These are phyloP conservation scores for Lodderomyces pseudojiufengensis DNA, from an alignment of 1,139 yeast genomes.

Conservation along the genomic window DNA sequence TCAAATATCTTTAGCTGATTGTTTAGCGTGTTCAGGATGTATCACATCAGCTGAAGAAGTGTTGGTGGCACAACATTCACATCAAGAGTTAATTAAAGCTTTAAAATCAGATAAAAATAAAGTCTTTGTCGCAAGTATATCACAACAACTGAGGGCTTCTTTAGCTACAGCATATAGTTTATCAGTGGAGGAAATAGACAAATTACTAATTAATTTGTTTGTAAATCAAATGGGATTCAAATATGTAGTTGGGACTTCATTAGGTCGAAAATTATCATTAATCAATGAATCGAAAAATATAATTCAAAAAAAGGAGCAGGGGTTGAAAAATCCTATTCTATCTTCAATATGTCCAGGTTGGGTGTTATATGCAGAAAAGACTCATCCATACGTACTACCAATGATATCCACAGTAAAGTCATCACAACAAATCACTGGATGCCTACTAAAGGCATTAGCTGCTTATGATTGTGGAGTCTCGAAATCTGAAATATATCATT, in stretches of 20 bases:
- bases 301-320: slow-evolving; percentile 17
- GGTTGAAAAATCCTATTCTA: slow-evolving; percentile 42
- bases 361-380: slow-evolving; percentile 93
- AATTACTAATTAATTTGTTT: slow-evolving; percentile 55
- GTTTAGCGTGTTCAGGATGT: slow-evolving; percentile 96
- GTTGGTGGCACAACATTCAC: slow-evolving; percentile 85
- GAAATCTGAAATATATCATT: slow-evolving; percentile 58
- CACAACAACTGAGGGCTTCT: slow-evolving; percentile 85
- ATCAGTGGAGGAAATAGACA: slow-evolving; percentile 56
- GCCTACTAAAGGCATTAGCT: slow-evolving; percentile 59
- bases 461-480: slow-evolving; percentile 34
- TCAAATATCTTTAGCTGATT: slow-evolving; percentile 84
- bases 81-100: slow-evolving; percentile 67
- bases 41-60: slow-evolving; percentile 96
- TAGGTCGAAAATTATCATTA: slow-evolving; percentile 72
- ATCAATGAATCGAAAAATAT: slow-evolving; percentile 54
- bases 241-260: slow-evolving; percentile 78
- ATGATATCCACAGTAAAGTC: slow-evolving; percentile 64
- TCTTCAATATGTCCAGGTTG: slow-evolving; percentile 92
- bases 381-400: slow-evolving; percentile 81
- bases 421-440: slow-evolving; percentile 92
- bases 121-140: slow-evolving; percentile 69
- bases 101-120: slow-evolving; percentile 32
- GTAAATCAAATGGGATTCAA: slow-evolving; percentile 60
- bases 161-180: slow-evolving; percentile 65